Percentiles rank a stretch among this genome's conserved stretches.
These are phyloP conservation scores for Thalassiosira tumida DNA, from an alignment of 352 stramenopile genomes.

Conservation along the genomic window DNA sequence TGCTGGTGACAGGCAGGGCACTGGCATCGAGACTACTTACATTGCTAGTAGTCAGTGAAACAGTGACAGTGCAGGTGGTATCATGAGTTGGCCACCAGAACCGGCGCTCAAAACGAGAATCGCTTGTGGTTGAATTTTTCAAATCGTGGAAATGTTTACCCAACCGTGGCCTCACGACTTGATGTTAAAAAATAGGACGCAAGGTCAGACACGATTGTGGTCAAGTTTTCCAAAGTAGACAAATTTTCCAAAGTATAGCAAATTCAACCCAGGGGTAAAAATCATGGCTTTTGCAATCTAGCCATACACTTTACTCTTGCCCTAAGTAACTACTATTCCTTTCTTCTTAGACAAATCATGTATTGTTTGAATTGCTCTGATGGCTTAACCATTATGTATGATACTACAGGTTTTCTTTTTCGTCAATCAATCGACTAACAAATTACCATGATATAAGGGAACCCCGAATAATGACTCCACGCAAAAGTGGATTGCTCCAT, in stretches of 20 bases:
- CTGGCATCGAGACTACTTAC: too few species aligned
- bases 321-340: not conserved
- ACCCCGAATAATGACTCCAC: too few species aligned
- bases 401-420: too few species aligned
- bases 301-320: not conserved
- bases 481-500: too few species aligned
- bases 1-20: too few species aligned
- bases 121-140: not conserved
- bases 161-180: not conserved
- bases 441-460: too few species aligned
- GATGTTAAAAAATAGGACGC: not conserved
- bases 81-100: too few species aligned
- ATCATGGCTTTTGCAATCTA: not conserved
- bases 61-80: too few species aligned
- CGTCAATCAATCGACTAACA: too few species aligned
- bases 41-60: too few species aligned
- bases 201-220: not conserved
- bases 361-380: not conserved
- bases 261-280: not conserved
- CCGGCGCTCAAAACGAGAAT: too few species aligned
- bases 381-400: too few species aligned
- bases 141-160: not conserved
- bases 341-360: not conserved
- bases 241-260: not conserved
- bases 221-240: not conserved